Evolutionary conservation across 1,284 basidiomycete genomes (phyloP).

Genomic region (Phellopilus nigrolimitatus): DNA sequence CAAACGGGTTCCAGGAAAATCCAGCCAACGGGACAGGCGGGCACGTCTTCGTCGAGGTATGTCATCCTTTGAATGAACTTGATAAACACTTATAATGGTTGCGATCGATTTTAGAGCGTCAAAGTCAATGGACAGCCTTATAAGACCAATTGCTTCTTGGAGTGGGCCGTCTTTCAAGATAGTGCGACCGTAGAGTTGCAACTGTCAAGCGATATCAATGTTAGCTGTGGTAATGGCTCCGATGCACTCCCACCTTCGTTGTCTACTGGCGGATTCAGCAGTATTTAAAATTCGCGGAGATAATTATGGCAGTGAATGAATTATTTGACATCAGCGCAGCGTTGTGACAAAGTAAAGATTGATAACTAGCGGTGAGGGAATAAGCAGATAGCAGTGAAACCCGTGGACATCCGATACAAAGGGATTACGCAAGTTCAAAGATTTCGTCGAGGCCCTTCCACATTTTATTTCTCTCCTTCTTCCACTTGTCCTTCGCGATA

Average conservation of each 20-base stretch:
- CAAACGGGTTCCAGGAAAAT: constrained; percentile 48
- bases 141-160: constrained; percentile 57
- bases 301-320: too few relatives aligned
- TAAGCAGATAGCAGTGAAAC: too few relatives aligned
- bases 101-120: constrained; percentile 38
- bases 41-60: constrained; percentile 51
- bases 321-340: too few relatives aligned
- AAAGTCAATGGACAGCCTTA: constrained; percentile 50
- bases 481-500: constrained; percentile 25
- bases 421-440: neutral
- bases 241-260: constrained; percentile 53
- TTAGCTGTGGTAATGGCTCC: constrained; percentile 43
- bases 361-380: too few relatives aligned
- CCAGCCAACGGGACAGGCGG: constrained; percentile 46
- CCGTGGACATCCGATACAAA: too few relatives aligned
- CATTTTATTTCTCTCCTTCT: constrained; percentile 24
- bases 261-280: constrained; percentile 51
- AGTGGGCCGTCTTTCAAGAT: constrained; percentile 53
- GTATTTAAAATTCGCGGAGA: neutral
- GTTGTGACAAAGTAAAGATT: too few relatives aligned
- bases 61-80: constrained; percentile 14
- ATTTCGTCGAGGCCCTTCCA: constrained; percentile 28
- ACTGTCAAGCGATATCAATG: constrained; percentile 46
- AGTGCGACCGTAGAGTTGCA: constrained; percentile 49
- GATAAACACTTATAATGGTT: too few relatives aligned